Evolutionary conservation across 495 filamentous ascomycete genomes (phyloP), one percentile per base, ranked within the genome.

Genomic region (Echria macrotheca): DNA sequence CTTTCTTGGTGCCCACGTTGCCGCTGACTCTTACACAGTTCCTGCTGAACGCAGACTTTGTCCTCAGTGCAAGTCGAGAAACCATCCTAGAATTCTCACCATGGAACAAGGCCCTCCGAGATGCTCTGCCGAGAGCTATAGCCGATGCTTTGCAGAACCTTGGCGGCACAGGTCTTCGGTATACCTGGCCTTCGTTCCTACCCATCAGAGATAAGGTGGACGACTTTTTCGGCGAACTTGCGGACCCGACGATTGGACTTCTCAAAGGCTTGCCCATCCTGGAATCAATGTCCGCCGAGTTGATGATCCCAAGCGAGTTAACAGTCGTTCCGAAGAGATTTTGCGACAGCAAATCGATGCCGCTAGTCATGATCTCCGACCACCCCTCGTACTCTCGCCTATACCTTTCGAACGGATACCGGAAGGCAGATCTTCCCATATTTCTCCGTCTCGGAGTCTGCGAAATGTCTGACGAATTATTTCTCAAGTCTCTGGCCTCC

Each of bases 31-130:
- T n/a, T n/a, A 31, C 28, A 6, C 44, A 47, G 44, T 50, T 50
- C 15, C 23, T 50, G 8, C 9, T 50, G 11, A 31, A 50, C 5
- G 47, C 23, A 22, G 47, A 50, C 47, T 50, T 50, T 14, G 7
- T 50, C 1, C 47, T 50, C 8, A 33, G 11, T 14, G 47, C 47
- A 4, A 50, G 23, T 19, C 35, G 47, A 1, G 47, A 50, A 28
- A 19, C 10, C 24, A 24, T 50, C 5, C 22, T 29, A 36, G 14
- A 19, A 4, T 5, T 18, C 3, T n/a, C 10, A 8, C 4, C 44
- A n/a, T 47, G 44, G 44, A 47, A 47, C 32, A 19, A 19, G 7
- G 17, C 37, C 9, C 14, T 40, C 17, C 33, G 33, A 5, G 5
- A 37, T 5, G 33, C 33, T 8, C 7, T 37, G 33, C 7, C 33